A percentile compares a stretch with the other conserved stretches of the same genome.
Conservation (phyloP, 345 rosid genomes). For the Citrus glauca region DNA sequence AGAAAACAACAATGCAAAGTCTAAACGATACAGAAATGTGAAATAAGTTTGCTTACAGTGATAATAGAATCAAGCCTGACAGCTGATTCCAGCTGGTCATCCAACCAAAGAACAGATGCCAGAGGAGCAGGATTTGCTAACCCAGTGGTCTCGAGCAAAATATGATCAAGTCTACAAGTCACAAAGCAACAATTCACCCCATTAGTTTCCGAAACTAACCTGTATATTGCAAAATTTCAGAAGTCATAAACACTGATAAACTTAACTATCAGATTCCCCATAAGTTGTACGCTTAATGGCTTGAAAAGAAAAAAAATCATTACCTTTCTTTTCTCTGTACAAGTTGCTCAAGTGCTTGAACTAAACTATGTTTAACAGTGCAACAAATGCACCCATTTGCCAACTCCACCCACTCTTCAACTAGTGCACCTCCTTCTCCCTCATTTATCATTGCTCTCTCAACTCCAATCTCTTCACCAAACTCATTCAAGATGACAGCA, state of each 20-base stretch:
- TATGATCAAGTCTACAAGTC: slow-evolving; percentile 74
- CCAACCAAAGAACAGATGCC: slow-evolving; percentile 95
- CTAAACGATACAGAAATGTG: not conserved
- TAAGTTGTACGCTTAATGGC: not conserved
- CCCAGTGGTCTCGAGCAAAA: slow-evolving; percentile 96
- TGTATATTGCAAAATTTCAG: not conserved
- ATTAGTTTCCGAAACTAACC: not conserved
- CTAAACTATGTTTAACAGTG: slow-evolving; percentile 88
- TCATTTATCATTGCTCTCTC: slow-evolving; percentile 98
- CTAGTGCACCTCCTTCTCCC: slow-evolving; percentile 76
- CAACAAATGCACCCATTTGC: slow-evolving; percentile 94
- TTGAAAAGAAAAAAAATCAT: not conserved
- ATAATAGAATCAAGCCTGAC: slow-evolving; percentile 91
- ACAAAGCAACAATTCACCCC: slow-evolving; percentile 7
- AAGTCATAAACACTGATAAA: not conserved
- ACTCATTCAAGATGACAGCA: slow-evolving; percentile 92
- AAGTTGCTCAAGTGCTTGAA: slow-evolving; percentile 92
- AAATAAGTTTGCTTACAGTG: slow-evolving; percentile 46
- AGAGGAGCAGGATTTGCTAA: slow-evolving; percentile 93
- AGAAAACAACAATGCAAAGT: not conserved
- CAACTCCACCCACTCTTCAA: slow-evolving; percentile 96
- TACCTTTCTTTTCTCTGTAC: slow-evolving; percentile 81
- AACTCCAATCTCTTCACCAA: slow-evolving; percentile 94
- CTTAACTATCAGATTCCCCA: not conserved
- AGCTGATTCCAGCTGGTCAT: slow-evolving; percentile 84